Evolutionary conservation across 1,139 yeast species (phyloP).

Genomic region (Hemisphaericaspora subhashii): DNA sequence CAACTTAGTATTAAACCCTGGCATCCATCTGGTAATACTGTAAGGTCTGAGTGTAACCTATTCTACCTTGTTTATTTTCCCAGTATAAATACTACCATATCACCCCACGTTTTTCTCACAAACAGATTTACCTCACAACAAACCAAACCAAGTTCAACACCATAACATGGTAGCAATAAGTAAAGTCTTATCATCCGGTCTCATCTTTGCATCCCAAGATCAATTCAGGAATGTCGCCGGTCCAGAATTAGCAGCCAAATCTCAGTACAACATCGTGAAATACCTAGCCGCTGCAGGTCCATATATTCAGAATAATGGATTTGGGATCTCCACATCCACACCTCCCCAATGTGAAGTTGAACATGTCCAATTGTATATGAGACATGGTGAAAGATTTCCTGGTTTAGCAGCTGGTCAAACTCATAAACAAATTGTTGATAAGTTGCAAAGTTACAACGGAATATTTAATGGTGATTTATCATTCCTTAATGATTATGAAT

Average conservation of each 20-base stretch:
- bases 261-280: conserved; percentile 31
- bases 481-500: conserved; percentile 27
- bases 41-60: too few species aligned
- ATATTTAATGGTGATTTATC: conserved; percentile 24
- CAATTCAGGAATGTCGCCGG: conserved; percentile 28
- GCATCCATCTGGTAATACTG: too few species aligned
- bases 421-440: conserved; percentile 23
- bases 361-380: conserved; percentile 34
- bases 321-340: conserved; percentile 33
- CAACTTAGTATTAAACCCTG: too few species aligned
- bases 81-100: too few species aligned
- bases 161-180: conserved; percentile 30
- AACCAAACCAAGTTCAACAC: not conserved
- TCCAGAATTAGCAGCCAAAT: conserved; percentile 29
- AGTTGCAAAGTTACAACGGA: conserved; percentile 20
- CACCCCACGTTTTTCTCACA: too few species aligned
- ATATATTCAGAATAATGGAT: conserved; percentile 34
- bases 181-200: conserved; percentile 27
- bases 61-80: too few species aligned
- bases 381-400: conserved; percentile 43
- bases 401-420: conserved; percentile 23
- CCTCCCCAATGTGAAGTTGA: conserved; percentile 34
- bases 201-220: conserved; percentile 26
- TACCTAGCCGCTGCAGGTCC: conserved; percentile 40
- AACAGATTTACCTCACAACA: too few species aligned